phyloP scores from a whole-genome alignment of 1,284 basidiomycete species.

The Fomitopsis pinicola region DNA sequence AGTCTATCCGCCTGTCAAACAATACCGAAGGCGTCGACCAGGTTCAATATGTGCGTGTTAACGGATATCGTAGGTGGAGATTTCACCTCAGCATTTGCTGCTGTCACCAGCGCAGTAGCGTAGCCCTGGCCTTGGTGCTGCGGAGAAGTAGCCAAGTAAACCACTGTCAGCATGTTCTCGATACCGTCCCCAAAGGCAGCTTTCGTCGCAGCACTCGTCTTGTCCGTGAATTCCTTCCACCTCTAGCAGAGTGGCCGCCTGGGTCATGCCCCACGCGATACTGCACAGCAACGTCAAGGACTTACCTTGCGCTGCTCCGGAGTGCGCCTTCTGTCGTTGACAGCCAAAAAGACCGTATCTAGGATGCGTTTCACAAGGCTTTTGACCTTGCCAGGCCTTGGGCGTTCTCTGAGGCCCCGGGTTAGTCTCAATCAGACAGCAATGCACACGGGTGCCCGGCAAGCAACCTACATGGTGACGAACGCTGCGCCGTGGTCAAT shows the following conservation, averaged over 20 bases:
- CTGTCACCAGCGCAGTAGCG: background rate
- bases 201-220: background rate
- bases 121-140: background rate
- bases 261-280: too few species aligned
- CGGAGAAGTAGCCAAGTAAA: background rate
- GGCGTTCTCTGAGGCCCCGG: too few species aligned
- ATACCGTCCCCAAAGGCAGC: background rate
- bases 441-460: background rate
- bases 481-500: background rate
- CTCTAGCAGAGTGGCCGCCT: background rate
- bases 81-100: background rate
- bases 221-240: background rate
- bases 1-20: background rate
- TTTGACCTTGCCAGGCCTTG: too few species aligned
- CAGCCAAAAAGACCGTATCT: too few species aligned
- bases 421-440: too few species aligned
- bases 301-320: background rate
- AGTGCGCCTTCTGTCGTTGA: background rate
- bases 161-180: background rate
- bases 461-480: background rate
- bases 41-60: too few species aligned
- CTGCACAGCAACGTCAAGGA: background rate
- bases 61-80: background rate
- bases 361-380: too few species aligned
- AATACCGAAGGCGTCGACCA: too few species aligned